These are phyloP conservation scores for Boletus vinaceobasis DNA, from an alignment of 768 basidiomycete genomes.

Conservation along the genomic window DNA sequence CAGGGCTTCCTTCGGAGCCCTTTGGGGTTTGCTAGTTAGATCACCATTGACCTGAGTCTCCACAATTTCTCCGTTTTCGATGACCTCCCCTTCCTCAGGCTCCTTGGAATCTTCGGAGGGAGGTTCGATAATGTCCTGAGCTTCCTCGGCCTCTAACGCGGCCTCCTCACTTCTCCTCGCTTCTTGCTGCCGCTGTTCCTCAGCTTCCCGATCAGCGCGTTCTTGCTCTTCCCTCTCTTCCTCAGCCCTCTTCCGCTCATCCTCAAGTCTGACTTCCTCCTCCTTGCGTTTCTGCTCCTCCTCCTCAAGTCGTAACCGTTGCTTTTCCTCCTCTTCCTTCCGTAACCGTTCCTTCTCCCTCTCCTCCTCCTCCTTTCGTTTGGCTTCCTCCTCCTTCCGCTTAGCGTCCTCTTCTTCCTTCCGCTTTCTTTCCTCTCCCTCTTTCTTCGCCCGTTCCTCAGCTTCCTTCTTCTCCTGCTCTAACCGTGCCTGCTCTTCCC, in stretches of 20 bases:
- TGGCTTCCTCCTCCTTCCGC: slow-evolving; percentile 39
- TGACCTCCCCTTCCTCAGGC: slow-evolving; percentile 37
- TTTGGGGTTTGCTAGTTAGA: slow-evolving; percentile 37
- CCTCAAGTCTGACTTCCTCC: slow-evolving; percentile 26
- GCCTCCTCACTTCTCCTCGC: slow-evolving; percentile 18
- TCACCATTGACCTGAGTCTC: slow-evolving; percentile 33
- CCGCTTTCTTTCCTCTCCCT: slow-evolving; percentile 35
- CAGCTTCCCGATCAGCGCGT: slow-evolving; percentile 34
- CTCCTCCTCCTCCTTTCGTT: slow-evolving; percentile 43
- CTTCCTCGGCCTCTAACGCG: slow-evolving; percentile 37
- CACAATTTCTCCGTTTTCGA: slow-evolving; percentile 31
- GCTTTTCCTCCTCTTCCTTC: slow-evolving; percentile 40
- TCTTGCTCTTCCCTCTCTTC: slow-evolving; percentile 42
- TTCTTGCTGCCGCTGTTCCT: slow-evolving; percentile 30
- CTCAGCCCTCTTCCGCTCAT: slow-evolving; percentile 31
- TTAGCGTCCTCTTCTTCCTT: slow-evolving; percentile 44
- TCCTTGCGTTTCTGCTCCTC: slow-evolving; percentile 35
- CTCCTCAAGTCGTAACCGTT: slow-evolving; percentile 28
- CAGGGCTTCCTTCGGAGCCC: slow-evolving; percentile 47
- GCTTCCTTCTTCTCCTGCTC: slow-evolving; percentile 39
- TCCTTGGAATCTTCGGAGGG: slow-evolving; percentile 47
- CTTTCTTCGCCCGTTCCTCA: slow-evolving; percentile 36
- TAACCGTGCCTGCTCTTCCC: slow-evolving; percentile 43
- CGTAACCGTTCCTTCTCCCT: slow-evolving; percentile 38
- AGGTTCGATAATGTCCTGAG: slow-evolving; percentile 31